Percentiles rank a stretch among this genome's conserved stretches.
These are phyloP conservation scores for Pyricularia sp. DNA, from an alignment of 2,329 filamentous ascomycete genomes.

Conservation along the genomic window DNA sequence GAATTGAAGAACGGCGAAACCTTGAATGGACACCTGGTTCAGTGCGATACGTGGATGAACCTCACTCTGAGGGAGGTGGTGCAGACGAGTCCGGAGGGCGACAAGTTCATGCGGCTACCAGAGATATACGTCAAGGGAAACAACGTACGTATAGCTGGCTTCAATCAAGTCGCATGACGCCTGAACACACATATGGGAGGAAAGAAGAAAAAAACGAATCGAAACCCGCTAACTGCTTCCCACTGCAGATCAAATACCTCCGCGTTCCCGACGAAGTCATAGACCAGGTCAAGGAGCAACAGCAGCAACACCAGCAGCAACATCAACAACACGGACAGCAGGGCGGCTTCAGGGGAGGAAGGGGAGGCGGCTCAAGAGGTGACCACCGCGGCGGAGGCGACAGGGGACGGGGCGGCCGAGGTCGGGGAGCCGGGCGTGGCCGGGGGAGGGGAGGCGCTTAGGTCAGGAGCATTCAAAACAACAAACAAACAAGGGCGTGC, in stretches of 20 bases:
- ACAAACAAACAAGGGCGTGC: neutral
- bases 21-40: constrained; percentile 89
- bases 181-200: neutral
- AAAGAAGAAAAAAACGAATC: neutral
- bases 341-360: constrained; percentile 30
- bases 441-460: neutral
- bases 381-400: constrained; percentile 3
- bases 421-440: constrained; percentile 13
- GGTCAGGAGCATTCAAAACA: neutral
- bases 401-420: constrained; percentile 27
- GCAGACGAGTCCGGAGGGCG: constrained; percentile 89
- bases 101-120: constrained; percentile 83
- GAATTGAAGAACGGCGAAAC: constrained; percentile 98
- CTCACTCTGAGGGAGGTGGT: constrained; percentile 94
- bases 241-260: constrained; percentile 88
- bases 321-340: constrained; percentile 34
- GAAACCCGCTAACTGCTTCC: constrained; percentile 7
- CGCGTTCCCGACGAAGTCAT: constrained; percentile 95
- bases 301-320: constrained; percentile 62
- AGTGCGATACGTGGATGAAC: constrained; percentile 99
- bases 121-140: constrained; percentile 97
- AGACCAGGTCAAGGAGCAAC: constrained; percentile 86
- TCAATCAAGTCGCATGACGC: neutral
- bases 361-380: constrained; percentile 25
- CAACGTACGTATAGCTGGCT: constrained; percentile 55